Base-by-base conservation (phyloP, 2,329 filamentous ascomycete species). In the Microcyclospora pomicola region DNA sequence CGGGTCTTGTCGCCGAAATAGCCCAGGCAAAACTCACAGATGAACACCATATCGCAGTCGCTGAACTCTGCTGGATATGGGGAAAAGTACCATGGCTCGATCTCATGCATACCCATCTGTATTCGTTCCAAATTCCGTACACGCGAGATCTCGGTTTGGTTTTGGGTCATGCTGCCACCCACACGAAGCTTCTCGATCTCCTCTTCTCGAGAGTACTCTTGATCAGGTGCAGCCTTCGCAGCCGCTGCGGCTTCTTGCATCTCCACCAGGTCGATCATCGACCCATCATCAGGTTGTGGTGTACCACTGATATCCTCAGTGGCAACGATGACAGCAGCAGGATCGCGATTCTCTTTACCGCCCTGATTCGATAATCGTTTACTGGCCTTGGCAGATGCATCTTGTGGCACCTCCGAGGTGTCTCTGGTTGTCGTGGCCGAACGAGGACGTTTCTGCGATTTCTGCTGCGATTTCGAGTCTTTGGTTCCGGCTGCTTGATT, bases 51-150 rank as follows among this genome's bases (percentile, higher is more conserved):
- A 49, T 98, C 91, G 49, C 81, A 82, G 49, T 91, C 82, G 15
- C 80, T 80, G 58, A 93, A 96, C 2, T 78, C 70, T 54, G 92
- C 82, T 0, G 91, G 91, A 53, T 98, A 98, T 0, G 91, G 91
- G 5, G 86, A 94, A 65, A 98, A 98, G 61, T 98, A 98, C 91
- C 91, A 98, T 0, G 91, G 91, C 58, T 93, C 92, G 32, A 98
- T 75, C 52, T 95, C 85, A 56, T 78, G 81, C 50, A 80, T 77
- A 33, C 91, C 92, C 69, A 98, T 96, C 58, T 96, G 88, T 3
- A 98, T 80, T 49, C 82, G 87, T 38, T 83, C 84, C 48, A 98
- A 77, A 56, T 98, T 98, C 53, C 91, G 80, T 39, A 98, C 93
- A 37, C 92, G 81, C 15, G 88, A 88, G 43, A 98, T 86, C 56